Percentiles rank a stretch among this genome's conserved stretches.
Conservation (phyloP, 768 basidiomycete genomes). For the Pisolithus sp. region DNA sequence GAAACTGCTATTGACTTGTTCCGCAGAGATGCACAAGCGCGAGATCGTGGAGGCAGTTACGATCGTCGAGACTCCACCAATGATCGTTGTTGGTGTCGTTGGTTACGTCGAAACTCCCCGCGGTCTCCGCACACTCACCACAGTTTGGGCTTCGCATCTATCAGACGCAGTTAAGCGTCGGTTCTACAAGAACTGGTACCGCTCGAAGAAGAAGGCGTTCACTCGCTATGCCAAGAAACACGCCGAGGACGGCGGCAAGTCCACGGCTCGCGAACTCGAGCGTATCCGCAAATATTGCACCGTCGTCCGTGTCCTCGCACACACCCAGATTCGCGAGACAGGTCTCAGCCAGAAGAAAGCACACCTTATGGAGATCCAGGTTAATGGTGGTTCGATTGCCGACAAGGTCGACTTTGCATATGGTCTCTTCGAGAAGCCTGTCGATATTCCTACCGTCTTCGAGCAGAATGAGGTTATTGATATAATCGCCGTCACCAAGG, state of each 20-base stretch:
- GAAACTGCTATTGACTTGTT: not conserved
- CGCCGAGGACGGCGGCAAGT: constrained; percentile 90
- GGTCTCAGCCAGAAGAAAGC: constrained; percentile 99
- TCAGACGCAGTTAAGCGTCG: constrained; percentile 97
- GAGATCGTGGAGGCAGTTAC: constrained; percentile 98
- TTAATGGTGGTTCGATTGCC: constrained; percentile 92
- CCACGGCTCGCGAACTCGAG: constrained; percentile 91
- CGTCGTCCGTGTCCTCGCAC: constrained; percentile 97
- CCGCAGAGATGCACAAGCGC: constrained; percentile 98
- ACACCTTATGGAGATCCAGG: constrained; percentile 99
- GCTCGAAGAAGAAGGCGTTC: constrained; percentile 99
- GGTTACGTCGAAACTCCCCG: constrained; percentile 99
- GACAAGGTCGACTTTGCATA: constrained; percentile 98
- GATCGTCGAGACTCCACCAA: constrained; percentile 92
- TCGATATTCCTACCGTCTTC: constrained; percentile 80
- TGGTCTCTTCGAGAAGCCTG: constrained; percentile 92
- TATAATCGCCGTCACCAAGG: constrained; percentile 97
- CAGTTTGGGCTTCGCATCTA: constrained; percentile 97
- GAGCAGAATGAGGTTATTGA: constrained; percentile 97
- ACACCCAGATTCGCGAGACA: constrained; percentile 98
- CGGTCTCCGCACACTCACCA: constrained; percentile 96
- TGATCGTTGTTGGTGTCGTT: constrained; percentile 96
- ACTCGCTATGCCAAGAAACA: constrained; percentile 99
- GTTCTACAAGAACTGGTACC: constrained; percentile 99
- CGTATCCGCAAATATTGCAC: constrained; percentile 99